Conservation (phyloP, 805 yeast genomes). For the Wickerhamiella vanderwaltii region DNA sequence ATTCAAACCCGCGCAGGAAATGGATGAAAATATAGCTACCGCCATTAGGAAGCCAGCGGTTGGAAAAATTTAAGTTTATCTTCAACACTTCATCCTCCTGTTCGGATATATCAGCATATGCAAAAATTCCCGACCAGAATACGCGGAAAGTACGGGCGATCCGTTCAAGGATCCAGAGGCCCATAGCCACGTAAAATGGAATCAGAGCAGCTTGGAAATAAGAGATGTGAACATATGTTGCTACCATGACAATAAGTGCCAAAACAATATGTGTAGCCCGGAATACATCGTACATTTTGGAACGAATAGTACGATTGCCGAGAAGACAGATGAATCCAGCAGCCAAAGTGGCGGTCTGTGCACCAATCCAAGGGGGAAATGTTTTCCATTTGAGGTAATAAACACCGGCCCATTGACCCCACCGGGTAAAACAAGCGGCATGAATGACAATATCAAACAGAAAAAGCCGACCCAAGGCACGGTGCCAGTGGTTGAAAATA, state of each 20-base stretch:
- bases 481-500: constrained; percentile 47
- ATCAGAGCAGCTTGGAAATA: constrained; percentile 9
- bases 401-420: constrained; percentile 32
- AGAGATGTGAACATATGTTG: constrained; percentile 8
- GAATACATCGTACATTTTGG: constrained; percentile 57
- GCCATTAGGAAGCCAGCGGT: constrained; percentile 36
- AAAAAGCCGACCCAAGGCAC: constrained; percentile 38
- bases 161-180: constrained; percentile 62
- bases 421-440: constrained; percentile 34
- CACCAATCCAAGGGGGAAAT: constrained; percentile 27
- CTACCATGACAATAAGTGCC: constrained; percentile 19
- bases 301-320: constrained; percentile 42
- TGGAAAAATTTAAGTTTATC: constrained; percentile 29
- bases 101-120: constrained; percentile 17
- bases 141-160: constrained; percentile 44
- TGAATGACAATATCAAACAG: constrained; percentile 35
- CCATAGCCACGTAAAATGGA: constrained; percentile 38
- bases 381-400: constrained; percentile 16
- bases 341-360: constrained; percentile 34
- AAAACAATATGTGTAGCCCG: constrained; percentile 39
- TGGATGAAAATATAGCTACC: constrained; percentile 47
- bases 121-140: constrained; percentile 37
- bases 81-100: constrained; percentile 24
- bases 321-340: constrained; percentile 37
- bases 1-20: constrained; percentile 33